phyloP scores from a whole-genome alignment of 108 stramenopile species.

The Nannochloropsis oceanica region DNA sequence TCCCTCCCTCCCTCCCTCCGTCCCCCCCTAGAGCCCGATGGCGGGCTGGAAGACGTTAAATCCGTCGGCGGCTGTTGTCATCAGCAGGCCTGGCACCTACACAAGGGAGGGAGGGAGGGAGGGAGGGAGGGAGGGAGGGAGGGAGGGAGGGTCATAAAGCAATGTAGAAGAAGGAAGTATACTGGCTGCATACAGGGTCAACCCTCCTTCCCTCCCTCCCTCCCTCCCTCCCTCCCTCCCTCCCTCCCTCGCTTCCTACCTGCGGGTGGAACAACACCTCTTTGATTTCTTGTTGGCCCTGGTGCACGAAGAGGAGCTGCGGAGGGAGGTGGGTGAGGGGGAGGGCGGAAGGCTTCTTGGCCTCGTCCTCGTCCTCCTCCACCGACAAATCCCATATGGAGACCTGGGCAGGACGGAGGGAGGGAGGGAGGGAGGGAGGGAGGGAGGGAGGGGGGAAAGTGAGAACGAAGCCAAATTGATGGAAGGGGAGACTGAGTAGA shows the following conservation, averaged over 20 bases:
- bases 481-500: neutral
- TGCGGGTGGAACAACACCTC: constrained; percentile 97
- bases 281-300: constrained; percentile 76
- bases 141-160: neutral
- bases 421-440: neutral
- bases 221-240: neutral
- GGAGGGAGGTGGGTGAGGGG: constrained; percentile 59
- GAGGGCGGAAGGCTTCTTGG: neutral
- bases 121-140: neutral
- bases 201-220: neutral
- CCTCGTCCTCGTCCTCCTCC: constrained; percentile 65
- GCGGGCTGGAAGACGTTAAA: constrained; percentile 83
- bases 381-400: constrained; percentile 89
- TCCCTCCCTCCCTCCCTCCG: neutral
- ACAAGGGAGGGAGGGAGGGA: neutral
- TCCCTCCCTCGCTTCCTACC: neutral
- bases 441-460: neutral
- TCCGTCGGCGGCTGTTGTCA: constrained; percentile 80
- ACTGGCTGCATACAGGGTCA: neutral
- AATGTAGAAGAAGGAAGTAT: neutral
- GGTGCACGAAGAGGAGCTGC: constrained; percentile 94
- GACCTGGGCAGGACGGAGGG: constrained; percentile 16
- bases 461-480: neutral
- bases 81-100: constrained; percentile 69
- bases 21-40: neutral